Percentiles rank a stretch among this genome's conserved stretches.
Evolutionary conservation across 2,329 filamentous ascomycete genomes (phyloP).

Genomic region (Diaporthe vexans): DNA sequence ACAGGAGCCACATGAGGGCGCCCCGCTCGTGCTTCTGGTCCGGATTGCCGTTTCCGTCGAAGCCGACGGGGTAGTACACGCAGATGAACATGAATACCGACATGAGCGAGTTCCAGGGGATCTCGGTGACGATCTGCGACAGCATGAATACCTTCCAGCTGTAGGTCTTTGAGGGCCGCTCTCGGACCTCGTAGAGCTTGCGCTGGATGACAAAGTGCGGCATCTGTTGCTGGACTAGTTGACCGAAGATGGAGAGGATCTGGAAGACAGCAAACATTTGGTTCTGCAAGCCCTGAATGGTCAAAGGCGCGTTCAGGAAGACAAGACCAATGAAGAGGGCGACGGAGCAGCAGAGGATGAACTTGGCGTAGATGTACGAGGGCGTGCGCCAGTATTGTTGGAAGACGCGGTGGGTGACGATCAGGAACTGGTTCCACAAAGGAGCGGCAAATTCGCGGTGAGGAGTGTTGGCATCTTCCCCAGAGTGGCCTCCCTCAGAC

Average conservation of each 20-base stretch:
- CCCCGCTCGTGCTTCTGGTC: constrained; percentile 77
- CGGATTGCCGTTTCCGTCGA: constrained; percentile 78
- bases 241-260: constrained; percentile 84
- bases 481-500: constrained; percentile 53
- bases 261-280: constrained; percentile 91
- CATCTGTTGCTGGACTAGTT: constrained; percentile 85
- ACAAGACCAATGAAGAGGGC: constrained; percentile 86
- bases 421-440: constrained; percentile 75
- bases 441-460: constrained; percentile 87
- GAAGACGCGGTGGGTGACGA: constrained; percentile 82
- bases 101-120: constrained; percentile 87
- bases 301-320: constrained; percentile 80
- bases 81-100: constrained; percentile 82
- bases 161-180: constrained; percentile 87
- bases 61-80: constrained; percentile 89
- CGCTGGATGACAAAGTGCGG: constrained; percentile 88
- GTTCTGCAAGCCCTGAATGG: constrained; percentile 84
- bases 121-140: constrained; percentile 84
- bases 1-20: constrained; percentile 82
- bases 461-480: neutral
- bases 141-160: constrained; percentile 89
- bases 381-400: constrained; percentile 94
- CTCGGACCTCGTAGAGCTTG: constrained; percentile 85
- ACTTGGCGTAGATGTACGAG: constrained; percentile 89
- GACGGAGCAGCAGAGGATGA: constrained; percentile 73